A percentile compares a stretch with the other conserved stretches of the same genome.
Conservation (phyloP, 1,284 basidiomycete genomes). For the Naganishia albida region DNA sequence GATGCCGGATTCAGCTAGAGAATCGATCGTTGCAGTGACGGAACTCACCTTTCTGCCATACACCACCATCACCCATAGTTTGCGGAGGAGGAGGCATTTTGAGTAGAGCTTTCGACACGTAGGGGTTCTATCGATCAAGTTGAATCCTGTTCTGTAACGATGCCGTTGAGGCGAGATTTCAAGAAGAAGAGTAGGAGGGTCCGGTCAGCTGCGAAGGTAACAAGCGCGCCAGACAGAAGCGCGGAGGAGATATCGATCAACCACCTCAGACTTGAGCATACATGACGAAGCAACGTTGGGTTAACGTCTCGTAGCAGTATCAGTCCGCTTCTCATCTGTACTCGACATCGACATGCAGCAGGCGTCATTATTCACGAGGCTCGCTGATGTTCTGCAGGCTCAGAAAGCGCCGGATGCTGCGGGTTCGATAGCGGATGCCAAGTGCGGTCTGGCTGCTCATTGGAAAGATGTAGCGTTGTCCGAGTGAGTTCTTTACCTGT, state of each 20-base stretch:
- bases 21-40: not conserved
- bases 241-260: slow-evolving; percentile 3
- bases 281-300: not conserved
- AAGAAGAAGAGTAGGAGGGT: too few relatives aligned
- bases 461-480: slow-evolving; percentile 19
- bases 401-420: slow-evolving; percentile 3
- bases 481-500: not conserved
- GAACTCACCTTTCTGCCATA: slow-evolving; percentile 33
- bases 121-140: not conserved
- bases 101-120: not conserved
- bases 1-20: not conserved
- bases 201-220: slow-evolving; percentile 14
- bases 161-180: too few relatives aligned
- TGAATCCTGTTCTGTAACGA: not conserved
- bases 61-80: slow-evolving; percentile 34
- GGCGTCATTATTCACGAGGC: slow-evolving; percentile 7
- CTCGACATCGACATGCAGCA: slow-evolving; percentile 11
- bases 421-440: slow-evolving; percentile 10
- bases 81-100: slow-evolving; percentile 34
- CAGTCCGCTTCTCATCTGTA: too few relatives aligned
- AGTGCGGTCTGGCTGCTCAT: slow-evolving; percentile 23
- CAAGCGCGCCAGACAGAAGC: slow-evolving; percentile 20
- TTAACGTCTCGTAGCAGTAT: too few relatives aligned
- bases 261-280: not conserved
- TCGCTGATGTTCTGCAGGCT: slow-evolving; percentile 27